These are phyloP conservation scores for Hanseniaspora clermontiae DNA, from an alignment of 805 yeast genomes.

Conservation along the genomic window DNA sequence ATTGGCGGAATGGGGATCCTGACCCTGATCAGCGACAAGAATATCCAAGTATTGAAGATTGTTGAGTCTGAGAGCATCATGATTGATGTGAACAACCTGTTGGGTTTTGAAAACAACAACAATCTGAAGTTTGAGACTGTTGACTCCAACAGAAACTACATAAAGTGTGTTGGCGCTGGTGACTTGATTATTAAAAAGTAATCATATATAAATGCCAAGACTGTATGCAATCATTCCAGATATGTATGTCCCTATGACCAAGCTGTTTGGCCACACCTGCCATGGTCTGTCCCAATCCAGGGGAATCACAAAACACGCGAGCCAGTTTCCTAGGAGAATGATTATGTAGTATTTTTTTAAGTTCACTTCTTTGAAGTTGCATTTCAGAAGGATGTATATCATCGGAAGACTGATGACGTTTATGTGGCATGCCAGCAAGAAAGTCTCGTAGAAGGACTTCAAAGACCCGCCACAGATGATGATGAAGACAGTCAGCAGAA, in stretches of 20 bases:
- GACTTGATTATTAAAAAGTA: conserved; percentile 21
- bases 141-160: conserved; percentile 15
- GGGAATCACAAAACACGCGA: conserved; percentile 88
- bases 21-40: conserved; percentile 25
- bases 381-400: conserved; percentile 41
- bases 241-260: conserved; percentile 60
- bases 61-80: conserved; percentile 19
- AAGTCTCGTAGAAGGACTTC: conserved; percentile 41
- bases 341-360: conserved; percentile 28
- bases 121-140: conserved; percentile 7
- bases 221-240: conserved; percentile 60
- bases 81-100: conserved; percentile 19
- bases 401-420: conserved; percentile 52
- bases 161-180: conserved; percentile 26
- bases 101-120: conserved; percentile 19
- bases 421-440: conserved; percentile 48
- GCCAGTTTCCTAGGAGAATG: conserved; percentile 61
- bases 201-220: conserved; percentile 26
- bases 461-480: conserved; percentile 77
- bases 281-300: conserved; percentile 96
- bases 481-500: conserved; percentile 27
- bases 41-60: conserved; percentile 22
- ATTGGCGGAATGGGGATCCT: conserved; percentile 23
- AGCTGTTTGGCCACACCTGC: conserved; percentile 92
- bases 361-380: conserved; percentile 39